Evolutionary conservation across 179 eudicot species (phyloP), one percentile per base, ranked within the genome.

Genomic region (Beta corolliflora): DNA sequence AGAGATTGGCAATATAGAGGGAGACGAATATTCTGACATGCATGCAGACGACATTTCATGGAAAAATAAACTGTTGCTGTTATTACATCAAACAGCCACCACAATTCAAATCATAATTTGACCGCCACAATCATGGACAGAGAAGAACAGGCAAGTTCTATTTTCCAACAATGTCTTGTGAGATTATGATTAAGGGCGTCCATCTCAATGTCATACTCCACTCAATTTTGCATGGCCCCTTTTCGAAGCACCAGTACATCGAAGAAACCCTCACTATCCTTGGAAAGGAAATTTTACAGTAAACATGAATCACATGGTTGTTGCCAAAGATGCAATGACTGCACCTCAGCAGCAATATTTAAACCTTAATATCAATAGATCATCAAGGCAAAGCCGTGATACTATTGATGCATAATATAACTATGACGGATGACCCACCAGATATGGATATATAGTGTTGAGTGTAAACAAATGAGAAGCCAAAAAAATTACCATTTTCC

Each of bases 401-500:
- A 9, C 36, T 21, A 71, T 25, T 3, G 8, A 54, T 73, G 46
- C 36, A 6, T 41, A 5, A 54, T 73, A 18, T 13, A 53, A 73
- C 31, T 7, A n/a, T n/a, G n/a, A n/a, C n/a, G n/a, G n/a, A 7
- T 15, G 25, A 73, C 50, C 36, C 58, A 71, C 7, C 75, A 71
- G 41, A 36, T 36, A 36, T 36, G 41, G 41, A 36, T 9, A 0
- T 12, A 41, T 54, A 58, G n/a, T 44, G 29, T 13, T 25, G 65
- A 69, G 36, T 68, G 15, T 2, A 66, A 36, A 66, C 41, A 16
- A 73, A 52, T 66, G 14, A 58, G 19, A 73, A 71, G n/a, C 19
- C 13, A 46, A 54, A 75, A 5, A 46, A 23, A 59, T 79, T 87
- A 95, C 98, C 97, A 77, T 95, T 88, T 84, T 70, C 89, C 63